These are phyloP conservation scores for Euphorbia tirucalli DNA, from an alignment of 345 rosid species.

Conservation along the genomic window DNA sequence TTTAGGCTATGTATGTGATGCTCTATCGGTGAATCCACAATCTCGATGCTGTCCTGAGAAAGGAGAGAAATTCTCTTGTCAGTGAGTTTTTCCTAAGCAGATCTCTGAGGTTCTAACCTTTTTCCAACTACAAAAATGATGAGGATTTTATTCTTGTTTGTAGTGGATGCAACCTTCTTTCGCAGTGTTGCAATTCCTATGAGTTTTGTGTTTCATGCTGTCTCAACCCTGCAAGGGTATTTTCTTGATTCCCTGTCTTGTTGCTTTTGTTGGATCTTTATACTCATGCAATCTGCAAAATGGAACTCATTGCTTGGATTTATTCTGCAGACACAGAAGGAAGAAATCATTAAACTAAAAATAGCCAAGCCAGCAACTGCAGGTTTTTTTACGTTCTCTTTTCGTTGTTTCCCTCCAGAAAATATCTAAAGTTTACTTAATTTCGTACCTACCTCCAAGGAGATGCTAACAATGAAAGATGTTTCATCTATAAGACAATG, in stretches of 20 bases:
- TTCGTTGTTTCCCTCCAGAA: neutral
- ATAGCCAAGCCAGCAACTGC: conserved; percentile 82
- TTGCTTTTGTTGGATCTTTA: conserved; percentile 7
- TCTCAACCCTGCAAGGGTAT: conserved; percentile 70
- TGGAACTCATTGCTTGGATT: conserved; percentile 11
- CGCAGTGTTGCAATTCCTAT: conserved; percentile 81
- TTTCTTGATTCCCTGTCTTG: conserved; percentile 1
- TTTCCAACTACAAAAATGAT: neutral
- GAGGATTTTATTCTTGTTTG: conserved; percentile 18
- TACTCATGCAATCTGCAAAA: conserved; percentile 15
- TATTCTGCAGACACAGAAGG: conserved; percentile 54
- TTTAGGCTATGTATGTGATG: conserved; percentile 85
- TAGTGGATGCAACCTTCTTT: conserved; percentile 78
- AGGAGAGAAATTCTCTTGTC: conserved; percentile 89
- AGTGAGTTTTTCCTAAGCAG: conserved; percentile 53
- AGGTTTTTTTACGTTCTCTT: conserved; percentile 41
- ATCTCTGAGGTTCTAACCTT: conserved; percentile 8
- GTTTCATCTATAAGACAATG: neutral
- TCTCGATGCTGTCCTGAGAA: conserved; percentile 78
- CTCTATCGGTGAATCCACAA: conserved; percentile 65
- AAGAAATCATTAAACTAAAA: conserved; percentile 56
- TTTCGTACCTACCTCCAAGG: neutral
- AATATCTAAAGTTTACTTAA: neutral
- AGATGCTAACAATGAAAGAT: neutral
- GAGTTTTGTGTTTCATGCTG: conserved; percentile 95